Percentiles rank a stretch among this genome's conserved stretches.
Evolutionary conservation across 257 asterid genomes (phyloP).

Genomic region (Verbena officinalis): DNA sequence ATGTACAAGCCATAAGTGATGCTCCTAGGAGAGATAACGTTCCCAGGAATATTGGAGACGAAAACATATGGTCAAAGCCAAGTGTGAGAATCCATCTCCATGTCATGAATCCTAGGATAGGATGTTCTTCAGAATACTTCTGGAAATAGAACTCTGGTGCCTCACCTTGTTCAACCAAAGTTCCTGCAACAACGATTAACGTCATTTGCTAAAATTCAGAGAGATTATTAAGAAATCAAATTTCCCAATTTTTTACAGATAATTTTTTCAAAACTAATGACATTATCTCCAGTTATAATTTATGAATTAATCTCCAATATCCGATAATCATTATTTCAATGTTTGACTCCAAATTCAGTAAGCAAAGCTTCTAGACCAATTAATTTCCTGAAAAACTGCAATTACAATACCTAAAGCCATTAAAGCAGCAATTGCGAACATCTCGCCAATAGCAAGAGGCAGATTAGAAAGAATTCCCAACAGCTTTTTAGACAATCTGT

Average conservation of each 20-base stretch:
- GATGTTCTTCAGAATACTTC: slow-evolving; percentile 71
- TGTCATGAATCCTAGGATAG: slow-evolving; percentile 66
- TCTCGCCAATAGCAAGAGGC: slow-evolving; percentile 83
- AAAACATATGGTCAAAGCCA: slow-evolving; percentile 89
- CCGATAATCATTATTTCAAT: background rate
- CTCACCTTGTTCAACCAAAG: slow-evolving; percentile 76
- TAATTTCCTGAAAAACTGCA: background rate
- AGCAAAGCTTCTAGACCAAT: background rate
- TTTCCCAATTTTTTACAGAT: too few relatives aligned
- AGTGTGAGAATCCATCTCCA: slow-evolving; percentile 88
- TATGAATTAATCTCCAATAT: background rate
- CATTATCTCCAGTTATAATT: background rate
- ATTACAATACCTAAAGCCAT: slow-evolving; percentile 76
- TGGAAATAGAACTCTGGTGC: slow-evolving; percentile 62
- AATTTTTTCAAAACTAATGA: background rate
- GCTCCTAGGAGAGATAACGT: slow-evolving; percentile 70
- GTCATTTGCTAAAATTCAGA: background rate
- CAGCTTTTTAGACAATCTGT: slow-evolving; percentile 50
- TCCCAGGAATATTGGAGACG: slow-evolving; percentile 78
- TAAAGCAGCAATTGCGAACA: slow-evolving; percentile 74
- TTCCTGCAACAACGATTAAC: slow-evolving; percentile 49
- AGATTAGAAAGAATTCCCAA: slow-evolving; percentile 66
- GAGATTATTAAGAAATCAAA: background rate
- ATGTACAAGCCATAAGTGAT: slow-evolving; percentile 90
- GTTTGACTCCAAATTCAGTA: slow-evolving; percentile 17